Conservation (phyloP, 768 basidiomycete genomes). For the Agrocybe praecox region DNA sequence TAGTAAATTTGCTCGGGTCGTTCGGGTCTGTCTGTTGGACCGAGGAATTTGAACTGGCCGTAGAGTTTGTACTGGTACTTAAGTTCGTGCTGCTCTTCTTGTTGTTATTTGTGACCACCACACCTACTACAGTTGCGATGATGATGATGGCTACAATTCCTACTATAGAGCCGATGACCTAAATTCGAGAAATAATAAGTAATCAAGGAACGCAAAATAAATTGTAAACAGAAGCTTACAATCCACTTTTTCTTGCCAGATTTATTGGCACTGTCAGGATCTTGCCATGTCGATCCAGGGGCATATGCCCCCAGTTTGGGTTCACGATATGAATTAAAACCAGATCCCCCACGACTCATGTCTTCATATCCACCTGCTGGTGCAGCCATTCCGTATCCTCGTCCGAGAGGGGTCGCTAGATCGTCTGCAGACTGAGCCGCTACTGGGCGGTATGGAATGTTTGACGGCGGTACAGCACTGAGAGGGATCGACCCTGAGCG, state of each 20-base stretch:
- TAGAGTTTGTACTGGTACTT: conserved; percentile 3
- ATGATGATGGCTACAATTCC: conserved; percentile 40
- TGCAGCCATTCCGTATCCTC: conserved; percentile 16
- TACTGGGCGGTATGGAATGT: conserved; percentile 5
- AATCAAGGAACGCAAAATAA: not conserved
- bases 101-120: conserved; percentile 52
- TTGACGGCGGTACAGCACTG: conserved; percentile 7
- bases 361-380: conserved; percentile 4
- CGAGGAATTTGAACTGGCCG: conserved; percentile 9
- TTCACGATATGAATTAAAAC: conserved; percentile 9
- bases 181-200: not conserved
- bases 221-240: conserved; percentile 18
- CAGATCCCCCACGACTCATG: conserved; percentile 2
- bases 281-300: conserved; percentile 17
- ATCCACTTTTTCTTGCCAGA: conserved; percentile 26
- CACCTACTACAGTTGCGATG: conserved; percentile 54
- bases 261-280: conserved; percentile 14
- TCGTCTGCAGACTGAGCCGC: conserved; percentile 22
- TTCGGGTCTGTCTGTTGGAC: conserved; percentile 41
- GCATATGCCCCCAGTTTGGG: conserved; percentile 22
- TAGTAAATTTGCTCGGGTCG: conserved; percentile 80
- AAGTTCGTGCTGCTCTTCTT: conserved; percentile 28
- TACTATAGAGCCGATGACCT: conserved; percentile 53
- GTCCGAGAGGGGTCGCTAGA: conserved; percentile 11
- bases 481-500: conserved; percentile 2